Evolutionary conservation across 768 basidiomycete species (phyloP).

Genomic region (Xerocomus spinulosus): DNA sequence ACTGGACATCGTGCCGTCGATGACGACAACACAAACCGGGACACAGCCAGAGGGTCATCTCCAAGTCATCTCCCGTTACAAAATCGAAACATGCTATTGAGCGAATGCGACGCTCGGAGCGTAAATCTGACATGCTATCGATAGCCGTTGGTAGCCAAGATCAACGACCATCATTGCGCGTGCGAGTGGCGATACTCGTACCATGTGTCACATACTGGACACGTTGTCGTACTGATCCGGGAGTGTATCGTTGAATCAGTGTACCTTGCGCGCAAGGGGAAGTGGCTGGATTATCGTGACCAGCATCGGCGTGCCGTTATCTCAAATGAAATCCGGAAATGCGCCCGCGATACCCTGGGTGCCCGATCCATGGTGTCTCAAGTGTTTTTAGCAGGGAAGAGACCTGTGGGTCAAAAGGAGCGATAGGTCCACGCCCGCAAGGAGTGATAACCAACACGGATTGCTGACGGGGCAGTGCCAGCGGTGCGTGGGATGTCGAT

Average conservation of each 20-base stretch:
- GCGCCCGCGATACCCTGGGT: neutral
- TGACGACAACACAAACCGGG: neutral
- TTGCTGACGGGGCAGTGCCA: too few species aligned
- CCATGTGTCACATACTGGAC: neutral
- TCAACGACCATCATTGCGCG: neutral
- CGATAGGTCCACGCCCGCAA: too few species aligned
- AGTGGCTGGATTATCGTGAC: neutral
- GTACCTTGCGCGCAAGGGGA: neutral
- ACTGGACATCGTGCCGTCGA: neutral
- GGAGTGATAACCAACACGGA: too few species aligned
- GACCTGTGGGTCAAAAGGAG: too few species aligned
- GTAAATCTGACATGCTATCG: neutral
- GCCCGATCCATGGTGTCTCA: too few species aligned
- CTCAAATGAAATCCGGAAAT: conserved; percentile 1
- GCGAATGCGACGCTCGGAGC: neutral
- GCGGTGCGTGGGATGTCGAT: too few species aligned
- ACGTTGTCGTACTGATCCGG: neutral
- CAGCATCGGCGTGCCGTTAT: neutral
- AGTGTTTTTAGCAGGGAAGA: too few species aligned
- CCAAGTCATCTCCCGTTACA: neutral
- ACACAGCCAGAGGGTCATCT: neutral
- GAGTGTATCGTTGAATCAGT: neutral
- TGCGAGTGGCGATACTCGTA: too few species aligned
- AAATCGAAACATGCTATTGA: neutral
- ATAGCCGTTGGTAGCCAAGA: neutral